Evolutionary conservation across 2,329 filamentous ascomycete genomes (phyloP), one percentile per base, ranked within the genome.

Genomic region (Colletotrichum sp.): DNA sequence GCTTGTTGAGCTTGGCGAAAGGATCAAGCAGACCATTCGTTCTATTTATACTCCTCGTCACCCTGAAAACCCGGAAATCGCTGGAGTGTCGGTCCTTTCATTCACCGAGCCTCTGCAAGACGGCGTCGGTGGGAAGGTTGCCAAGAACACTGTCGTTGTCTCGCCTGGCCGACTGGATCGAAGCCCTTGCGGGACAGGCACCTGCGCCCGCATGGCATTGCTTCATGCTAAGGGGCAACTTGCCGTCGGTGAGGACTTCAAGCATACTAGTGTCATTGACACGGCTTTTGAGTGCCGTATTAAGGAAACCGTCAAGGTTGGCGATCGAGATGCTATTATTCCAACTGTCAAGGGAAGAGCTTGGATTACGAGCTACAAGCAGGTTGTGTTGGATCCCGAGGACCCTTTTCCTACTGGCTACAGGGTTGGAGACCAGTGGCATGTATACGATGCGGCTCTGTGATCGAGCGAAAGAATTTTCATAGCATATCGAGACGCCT

Each of bases 141-240:
- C 84, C 18, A 78, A 79, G 7, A 86, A 88, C 75, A 82, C 87
- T 0, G 85, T 87, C 15, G 84, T 88, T 6, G 86, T 88, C 6
- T 84, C 85, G 0, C 87, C 87, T 0, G 86, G 87, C 0, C 79
- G 87, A n/a, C 83, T 88, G 32, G 87, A 89, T 76, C 78, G 86
- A 21, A 87, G 86, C 73, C 87, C 86, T 2, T 88, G 86, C 66
- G 87, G 87, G 9, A 88, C 85, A 1, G 87, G 87, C 3, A 88
- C 84, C 0, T 86, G 81, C 74, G 86, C 87, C 4, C 80, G 87
- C 15, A 80, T 88, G 76, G 87, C 87, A 0, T 81, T 87, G 2
- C 71, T 89, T 26, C 84, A 88, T 78, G 85, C 85, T 2, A 81
- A 83, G 21, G 86, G 86, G 2, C 77, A 84, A 59, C 77, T 88